Evolutionary conservation across 208 protist genomes (phyloP), one percentile per base, ranked within the genome.

Genomic region (Trypanosoma vivax): DNA sequence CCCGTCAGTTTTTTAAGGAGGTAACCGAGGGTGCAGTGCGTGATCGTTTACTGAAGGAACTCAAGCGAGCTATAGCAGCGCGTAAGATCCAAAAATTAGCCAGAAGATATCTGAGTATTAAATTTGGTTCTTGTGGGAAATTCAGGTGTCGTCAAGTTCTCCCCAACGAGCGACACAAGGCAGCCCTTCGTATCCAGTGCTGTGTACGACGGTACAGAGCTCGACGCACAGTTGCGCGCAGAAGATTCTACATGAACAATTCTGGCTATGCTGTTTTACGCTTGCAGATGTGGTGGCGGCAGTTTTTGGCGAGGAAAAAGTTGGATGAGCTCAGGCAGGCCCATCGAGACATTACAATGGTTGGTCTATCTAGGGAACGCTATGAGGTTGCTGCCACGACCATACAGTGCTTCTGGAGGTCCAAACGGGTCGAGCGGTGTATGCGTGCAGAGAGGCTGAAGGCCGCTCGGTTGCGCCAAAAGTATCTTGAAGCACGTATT

Each of bases 351-450:
- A 56, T 30, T 7, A 61, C 62, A 35, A 18, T 24, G 7, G 40
- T 41, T 28, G 65, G 52, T 5, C 34, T 23, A 16, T 60, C 73
- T 23, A 64, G 48, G 24, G 60, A 72, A 48, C 54, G 56, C 18
- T 55, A 59, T 18, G 59, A 73, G 33, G 42, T 64, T 37, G 78
- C 79, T n/a, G 79, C 77, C 3, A 71, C 67, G 14, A 24, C 53
- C 24, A 82, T 92, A 31, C 83, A 92, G 60, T 76, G 64, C 23
- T 56, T 37, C 24, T 92, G 85, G 78, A 68, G 78, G n/a, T 61
- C 47, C 0, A 62, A 61, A 33, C 54, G 50, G 55, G 60, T 57
- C 28, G 50, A 65, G 42, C 37, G 50, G 39, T 18, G 21, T 16
- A 61, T 60, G 43, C 21, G 50, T 14, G 65, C 34, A 21, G 65